phyloP scores from a whole-genome alignment of 75 land plant genomes.

The Cunninghamia lanceolata region DNA sequence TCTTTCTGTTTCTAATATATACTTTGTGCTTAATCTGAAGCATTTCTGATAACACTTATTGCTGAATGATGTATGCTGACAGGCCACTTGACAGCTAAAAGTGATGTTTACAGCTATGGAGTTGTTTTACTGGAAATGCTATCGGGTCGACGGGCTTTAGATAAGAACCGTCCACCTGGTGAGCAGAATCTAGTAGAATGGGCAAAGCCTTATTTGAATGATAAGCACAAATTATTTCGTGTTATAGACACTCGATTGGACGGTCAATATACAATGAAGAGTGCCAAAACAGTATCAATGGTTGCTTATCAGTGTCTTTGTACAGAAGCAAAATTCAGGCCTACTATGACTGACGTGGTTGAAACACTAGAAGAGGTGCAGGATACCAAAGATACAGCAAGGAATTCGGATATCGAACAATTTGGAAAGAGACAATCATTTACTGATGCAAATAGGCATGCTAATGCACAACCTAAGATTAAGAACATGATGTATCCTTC shows the following conservation, averaged over 20 bases:
- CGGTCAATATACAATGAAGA: slow-evolving; percentile 64
- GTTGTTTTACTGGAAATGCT: slow-evolving; percentile 67
- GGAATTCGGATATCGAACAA: slow-evolving; percentile 13
- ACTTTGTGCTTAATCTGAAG: background rate
- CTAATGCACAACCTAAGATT: slow-evolving; percentile 4
- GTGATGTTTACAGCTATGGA: slow-evolving; percentile 78
- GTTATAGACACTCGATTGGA: slow-evolving; percentile 69
- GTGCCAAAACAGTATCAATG: slow-evolving; percentile 32
- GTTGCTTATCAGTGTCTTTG: slow-evolving; percentile 50
- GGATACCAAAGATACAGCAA: slow-evolving; percentile 30
- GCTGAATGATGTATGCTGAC: background rate
- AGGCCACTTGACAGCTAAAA: slow-evolving; percentile 56
- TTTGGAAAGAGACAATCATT: slow-evolving; percentile 7
- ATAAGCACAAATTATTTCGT: slow-evolving; percentile 50
- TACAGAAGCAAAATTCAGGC: slow-evolving; percentile 45
- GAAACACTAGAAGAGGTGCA: slow-evolving; percentile 49
- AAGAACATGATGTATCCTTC: slow-evolving; percentile 8
- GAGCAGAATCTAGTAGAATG: slow-evolving; percentile 71
- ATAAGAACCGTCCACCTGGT: slow-evolving; percentile 36
- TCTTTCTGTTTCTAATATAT: background rate
- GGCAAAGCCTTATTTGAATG: slow-evolving; percentile 64
- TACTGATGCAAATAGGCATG: background rate
- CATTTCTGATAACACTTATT: background rate
- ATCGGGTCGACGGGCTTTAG: slow-evolving; percentile 64
- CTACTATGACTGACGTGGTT: slow-evolving; percentile 55